Conservation (phyloP, 352 stramenopile species). For the Halophytophthora polymorphica region DNA sequence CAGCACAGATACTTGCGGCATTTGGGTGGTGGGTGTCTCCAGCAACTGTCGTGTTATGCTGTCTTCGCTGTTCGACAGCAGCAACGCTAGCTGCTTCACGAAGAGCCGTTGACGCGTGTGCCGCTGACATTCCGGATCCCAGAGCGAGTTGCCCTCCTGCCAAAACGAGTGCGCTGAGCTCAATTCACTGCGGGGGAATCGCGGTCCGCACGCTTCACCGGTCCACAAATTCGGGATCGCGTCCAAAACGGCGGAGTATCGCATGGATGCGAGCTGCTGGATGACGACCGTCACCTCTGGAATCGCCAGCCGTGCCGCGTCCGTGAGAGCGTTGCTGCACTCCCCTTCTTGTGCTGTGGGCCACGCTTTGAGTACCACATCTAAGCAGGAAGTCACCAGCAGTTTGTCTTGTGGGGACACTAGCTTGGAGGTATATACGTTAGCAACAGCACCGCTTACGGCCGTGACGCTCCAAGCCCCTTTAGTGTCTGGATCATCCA, state of each 20-base stretch:
- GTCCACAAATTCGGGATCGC: slow-evolving; percentile 11
- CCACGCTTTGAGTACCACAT: slow-evolving; percentile 20
- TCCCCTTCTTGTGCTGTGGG: slow-evolving; percentile 1
- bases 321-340: neutral
- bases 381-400: slow-evolving; percentile 27
- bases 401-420: slow-evolving; percentile 12
- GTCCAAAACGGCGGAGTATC: slow-evolving; percentile 17
- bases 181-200: neutral
- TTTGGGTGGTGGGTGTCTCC: neutral
- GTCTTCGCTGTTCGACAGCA: slow-evolving; percentile 8
- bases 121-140: slow-evolving; percentile 14
- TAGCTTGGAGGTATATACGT: slow-evolving; percentile 29
- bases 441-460: slow-evolving; percentile 19
- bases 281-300: slow-evolving; percentile 18
- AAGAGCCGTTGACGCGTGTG: slow-evolving; percentile 6
- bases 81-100: slow-evolving; percentile 2
- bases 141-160: slow-evolving; percentile 5
- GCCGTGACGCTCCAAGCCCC: slow-evolving; percentile 11
- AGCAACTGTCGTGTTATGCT: neutral
- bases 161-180: neutral
- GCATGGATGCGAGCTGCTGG: slow-evolving; percentile 14
- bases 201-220: slow-evolving; percentile 12
- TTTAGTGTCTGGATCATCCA: neutral
- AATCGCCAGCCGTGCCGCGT: slow-evolving; percentile 11
- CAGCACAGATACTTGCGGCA: neutral